Evolutionary conservation across 345 rosid genomes (phyloP), one percentile per base, ranked within the genome.

Genomic region (Noccaea caerulescens): DNA sequence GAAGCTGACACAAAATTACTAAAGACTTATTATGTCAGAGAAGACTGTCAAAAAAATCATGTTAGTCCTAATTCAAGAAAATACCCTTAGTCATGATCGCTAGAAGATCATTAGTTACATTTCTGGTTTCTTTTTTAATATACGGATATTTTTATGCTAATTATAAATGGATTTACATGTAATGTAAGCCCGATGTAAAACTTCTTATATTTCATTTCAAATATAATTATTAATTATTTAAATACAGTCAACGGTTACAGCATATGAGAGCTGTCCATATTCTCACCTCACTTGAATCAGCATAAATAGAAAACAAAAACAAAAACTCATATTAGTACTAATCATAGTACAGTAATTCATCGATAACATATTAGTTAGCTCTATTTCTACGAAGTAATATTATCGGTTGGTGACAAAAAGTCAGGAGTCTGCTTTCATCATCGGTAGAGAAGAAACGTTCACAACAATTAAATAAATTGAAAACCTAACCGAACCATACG

Each of bases 391-490:
- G 16, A 12, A 9, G 12, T 34, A n/a, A 5, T 43, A 44, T 68
- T 16, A 66, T 68, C 33, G 43, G 52, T 39, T 42, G 18, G 12
- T 32, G 14, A 33, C 36, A 53, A 12, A 42, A 67, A 43, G 62
- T 62, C 47, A 71, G 27, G 12, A 62, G 27, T 33, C 66, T 38
- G 66, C 52, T 64, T 14, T 41, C 77, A 65, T 72, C 71, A 72
- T 65, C 16, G 59, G 64, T 25, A 66, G 32, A 56, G 33, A 30
- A 73, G 46, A 58, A 66, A 73, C 47, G 68, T 23, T 59, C 68
- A 73, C 49, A 51, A 20, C 62, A 66, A 66, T 73, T 58, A 58
- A 65, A 66, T 66, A 62, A 51, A 65, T 39, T 50, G 38, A 53
- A 33, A 5, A 51, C 38, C 72, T 42, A 36, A 66, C 72, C 47